phyloP scores from a whole-genome alignment of 2,329 filamentous ascomycete species.

The Calycina herbarum region DNA sequence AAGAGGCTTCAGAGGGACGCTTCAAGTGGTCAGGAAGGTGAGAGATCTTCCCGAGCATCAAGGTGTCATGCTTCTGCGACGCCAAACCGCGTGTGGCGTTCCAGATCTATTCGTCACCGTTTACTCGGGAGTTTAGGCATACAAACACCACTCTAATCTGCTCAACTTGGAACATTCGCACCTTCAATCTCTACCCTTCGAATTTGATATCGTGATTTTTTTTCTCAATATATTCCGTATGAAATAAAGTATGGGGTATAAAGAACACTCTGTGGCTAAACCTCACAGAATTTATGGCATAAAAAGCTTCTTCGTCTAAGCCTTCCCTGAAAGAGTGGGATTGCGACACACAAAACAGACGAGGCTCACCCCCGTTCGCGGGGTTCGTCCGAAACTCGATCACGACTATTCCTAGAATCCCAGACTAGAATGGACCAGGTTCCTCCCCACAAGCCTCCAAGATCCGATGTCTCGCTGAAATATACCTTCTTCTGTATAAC shows the following conservation, averaged over 20 bases:
- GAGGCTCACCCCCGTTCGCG: neutral
- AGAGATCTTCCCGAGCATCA: neutral
- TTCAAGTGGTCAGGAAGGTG: neutral
- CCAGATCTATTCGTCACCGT: conserved; percentile 5
- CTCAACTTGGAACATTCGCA: neutral
- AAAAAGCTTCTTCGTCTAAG: neutral
- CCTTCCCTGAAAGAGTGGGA: neutral
- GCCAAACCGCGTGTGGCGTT: conserved; percentile 5
- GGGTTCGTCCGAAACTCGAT: neutral
- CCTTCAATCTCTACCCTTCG: neutral
- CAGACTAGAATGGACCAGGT: neutral
- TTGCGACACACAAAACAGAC: too few relatives aligned
- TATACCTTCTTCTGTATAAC: too few relatives aligned
- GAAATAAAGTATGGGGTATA: too few relatives aligned
- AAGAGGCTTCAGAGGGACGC: neutral
- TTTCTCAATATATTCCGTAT: too few relatives aligned
- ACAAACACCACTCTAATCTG: neutral
- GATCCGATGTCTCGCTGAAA: neutral
- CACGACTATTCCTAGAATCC: neutral
- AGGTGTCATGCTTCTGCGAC: conserved; percentile 7
- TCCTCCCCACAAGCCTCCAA: neutral
- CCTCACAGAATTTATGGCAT: too few relatives aligned
- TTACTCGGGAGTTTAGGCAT: neutral
- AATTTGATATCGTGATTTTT: too few relatives aligned
- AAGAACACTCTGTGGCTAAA: too few relatives aligned